Evolutionary conservation across 2,329 filamentous ascomycete species (phyloP).

Genomic region (Trichoderma sp.): DNA sequence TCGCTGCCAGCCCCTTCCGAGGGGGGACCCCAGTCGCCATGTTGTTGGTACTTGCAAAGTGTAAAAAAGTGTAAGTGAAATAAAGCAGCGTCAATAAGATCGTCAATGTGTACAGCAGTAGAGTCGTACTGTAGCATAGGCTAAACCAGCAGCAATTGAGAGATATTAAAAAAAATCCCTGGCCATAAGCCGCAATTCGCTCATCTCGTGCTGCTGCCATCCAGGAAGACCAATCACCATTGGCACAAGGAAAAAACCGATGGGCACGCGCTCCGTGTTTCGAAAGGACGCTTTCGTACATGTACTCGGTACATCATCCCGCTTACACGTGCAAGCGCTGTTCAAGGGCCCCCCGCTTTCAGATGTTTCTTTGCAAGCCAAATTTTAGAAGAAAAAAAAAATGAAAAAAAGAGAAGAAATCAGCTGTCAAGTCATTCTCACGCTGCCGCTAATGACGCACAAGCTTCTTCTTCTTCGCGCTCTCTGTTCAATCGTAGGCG

Average conservation of each 20-base stretch:
- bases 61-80: not conserved
- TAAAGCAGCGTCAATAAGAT: no score
- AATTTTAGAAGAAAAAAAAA: not conserved
- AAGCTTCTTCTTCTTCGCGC: not conserved
- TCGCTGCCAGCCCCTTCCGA: slow-evolving; percentile 8
- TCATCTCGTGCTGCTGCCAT: not conserved
- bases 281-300: not conserved
- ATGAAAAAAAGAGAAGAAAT: not conserved
- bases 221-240: not conserved
- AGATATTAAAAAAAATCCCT: not conserved
- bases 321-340: slow-evolving; percentile 7
- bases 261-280: slow-evolving; percentile 6
- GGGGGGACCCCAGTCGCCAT: not conserved
- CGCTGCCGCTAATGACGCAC: not conserved
- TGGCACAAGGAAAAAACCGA: not conserved
- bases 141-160: not conserved
- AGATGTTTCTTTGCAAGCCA: not conserved
- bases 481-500: not conserved
- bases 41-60: not conserved
- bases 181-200: not conserved
- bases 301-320: slow-evolving; percentile 3
- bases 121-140: not conserved
- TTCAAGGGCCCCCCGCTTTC: slow-evolving; percentile 4
- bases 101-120: not conserved
- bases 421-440: not conserved